A percentile compares a stretch with the other conserved stretches of the same genome.
These are phyloP conservation scores for Taiozyma onychis DNA, from an alignment of 1,139 yeast species.

Conservation along the genomic window DNA sequence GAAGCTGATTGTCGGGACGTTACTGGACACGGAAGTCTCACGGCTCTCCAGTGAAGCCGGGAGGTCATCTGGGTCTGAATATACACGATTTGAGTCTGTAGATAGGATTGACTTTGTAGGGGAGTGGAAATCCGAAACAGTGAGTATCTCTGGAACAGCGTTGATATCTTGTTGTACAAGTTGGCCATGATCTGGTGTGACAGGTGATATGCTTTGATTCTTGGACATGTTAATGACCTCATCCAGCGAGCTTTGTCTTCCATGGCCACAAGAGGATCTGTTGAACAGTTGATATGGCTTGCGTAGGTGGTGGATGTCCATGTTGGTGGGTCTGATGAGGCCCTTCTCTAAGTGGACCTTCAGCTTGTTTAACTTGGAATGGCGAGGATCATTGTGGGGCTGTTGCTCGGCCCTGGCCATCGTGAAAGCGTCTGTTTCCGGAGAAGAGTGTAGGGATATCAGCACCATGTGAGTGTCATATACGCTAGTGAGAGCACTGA, in stretches of 20 bases:
- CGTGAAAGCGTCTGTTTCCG: background rate
- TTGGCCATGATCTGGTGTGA: background rate
- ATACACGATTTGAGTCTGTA: background rate
- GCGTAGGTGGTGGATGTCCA: slow-evolving; percentile 6
- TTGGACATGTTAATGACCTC: background rate
- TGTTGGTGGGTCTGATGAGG: slow-evolving; percentile 2
- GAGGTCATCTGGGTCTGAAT: background rate
- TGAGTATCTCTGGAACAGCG: slow-evolving; percentile 9
- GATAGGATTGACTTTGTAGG: slow-evolving; percentile 15
- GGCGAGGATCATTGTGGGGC: background rate
- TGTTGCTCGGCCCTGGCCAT: background rate
- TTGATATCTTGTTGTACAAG: slow-evolving; percentile 1
- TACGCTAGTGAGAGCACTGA: background rate
- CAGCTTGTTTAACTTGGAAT: background rate
- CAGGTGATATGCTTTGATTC: background rate
- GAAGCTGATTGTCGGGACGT: slow-evolving; percentile 1
- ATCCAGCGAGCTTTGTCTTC: slow-evolving; percentile 4
- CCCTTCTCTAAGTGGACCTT: background rate
- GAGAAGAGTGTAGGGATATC: background rate
- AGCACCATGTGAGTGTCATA: background rate
- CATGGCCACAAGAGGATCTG: slow-evolving; percentile 1
- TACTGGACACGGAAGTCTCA: background rate
- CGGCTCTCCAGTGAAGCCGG: background rate
- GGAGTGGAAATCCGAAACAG: slow-evolving; percentile 13
- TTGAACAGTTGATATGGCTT: slow-evolving; percentile 8